A percentile compares a stretch with the other conserved stretches of the same genome.
Evolutionary conservation across 148 eudicot species (phyloP).

Genomic region (Silene uniflora): DNA sequence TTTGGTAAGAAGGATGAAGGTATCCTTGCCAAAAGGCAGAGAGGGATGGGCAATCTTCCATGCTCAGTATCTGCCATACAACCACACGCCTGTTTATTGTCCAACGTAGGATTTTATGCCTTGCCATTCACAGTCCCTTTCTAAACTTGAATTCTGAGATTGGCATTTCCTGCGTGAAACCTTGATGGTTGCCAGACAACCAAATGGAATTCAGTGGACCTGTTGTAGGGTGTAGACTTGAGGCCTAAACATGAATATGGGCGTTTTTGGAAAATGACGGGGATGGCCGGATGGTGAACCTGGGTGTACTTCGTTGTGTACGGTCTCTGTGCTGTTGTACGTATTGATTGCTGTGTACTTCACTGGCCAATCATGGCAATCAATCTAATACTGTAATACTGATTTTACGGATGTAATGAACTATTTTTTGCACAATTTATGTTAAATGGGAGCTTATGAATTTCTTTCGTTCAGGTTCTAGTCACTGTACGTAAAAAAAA

Average conservation of each 20-base stretch:
- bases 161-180: not conserved
- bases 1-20: slow-evolving; percentile 28
- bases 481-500: too few relatives aligned
- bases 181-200: too few relatives aligned
- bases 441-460: too few relatives aligned
- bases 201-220: too few relatives aligned
- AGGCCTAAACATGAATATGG: slow-evolving; percentile 4
- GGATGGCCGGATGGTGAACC: not conserved
- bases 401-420: too few relatives aligned
- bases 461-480: too few relatives aligned
- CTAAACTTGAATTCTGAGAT: slow-evolving; percentile 18
- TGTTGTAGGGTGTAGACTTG: not conserved
- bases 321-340: slow-evolving; percentile 9
- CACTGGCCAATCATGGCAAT: too few relatives aligned
- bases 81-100: slow-evolving; percentile 42
- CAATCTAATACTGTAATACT: too few relatives aligned
- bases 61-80: slow-evolving; percentile 24
- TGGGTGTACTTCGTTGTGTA: slow-evolving; percentile 16
- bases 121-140: slow-evolving; percentile 62
- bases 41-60: not conserved
- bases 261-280: slow-evolving; percentile 25
- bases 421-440: too few relatives aligned
- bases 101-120: slow-evolving; percentile 43
- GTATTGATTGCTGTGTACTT: not conserved
- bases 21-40: slow-evolving; percentile 8